Base-by-base conservation (phyloP, 805 yeast species). In the Cyberlindnera veronae region DNA sequence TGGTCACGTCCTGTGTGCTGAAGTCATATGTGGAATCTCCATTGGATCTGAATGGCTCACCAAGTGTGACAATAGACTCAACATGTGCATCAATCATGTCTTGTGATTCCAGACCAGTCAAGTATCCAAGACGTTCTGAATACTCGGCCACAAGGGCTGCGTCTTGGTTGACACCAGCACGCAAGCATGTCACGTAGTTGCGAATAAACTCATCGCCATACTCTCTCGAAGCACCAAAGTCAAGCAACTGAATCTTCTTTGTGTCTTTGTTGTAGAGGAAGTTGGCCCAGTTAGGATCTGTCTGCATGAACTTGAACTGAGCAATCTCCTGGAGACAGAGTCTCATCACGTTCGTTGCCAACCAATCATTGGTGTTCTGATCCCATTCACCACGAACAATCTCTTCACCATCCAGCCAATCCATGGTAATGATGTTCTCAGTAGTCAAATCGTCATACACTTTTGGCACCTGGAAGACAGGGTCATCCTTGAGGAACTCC, bases 211-310 rank as follows among this genome's bases (percentile, higher is more conserved):
- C 76, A 29, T 71, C 75, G 17, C 77, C 69, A 61, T 79, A 93
- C 23, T 78, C 84, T 48, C 98, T 74, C 6, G 96, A 83, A 1
- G 99, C 98, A 34, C 99, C 99, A 64, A 93, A 93, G 65, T 93
- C 99, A 38, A 93, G 68, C 41, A 93, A 69, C 62, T 91, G 97
- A 42, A 93, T 78, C 60, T 83, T 79, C 19, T 75, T 64, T 2
- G 89, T 79, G n/a, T 67, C 51, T 24, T 69, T 69, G 57, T 93
- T 89, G 67, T 85, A 89, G 44, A 93, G 65, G 66, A 93, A 93
- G 62, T 93, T 93, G 32, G 99, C 97, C 99, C 99, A 93, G 62
- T 93, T 93, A 37, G 99, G 99, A 66, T 93, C 99, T 1, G 98
- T 91, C 66, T 93, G 99, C 99, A 93, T 93, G 66, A 83, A 91